Percentiles rank a stretch among this genome's conserved stretches.
These are phyloP conservation scores for Oemleria cerasiformis DNA, from an alignment of 306 rosid species.

Conservation along the genomic window DNA sequence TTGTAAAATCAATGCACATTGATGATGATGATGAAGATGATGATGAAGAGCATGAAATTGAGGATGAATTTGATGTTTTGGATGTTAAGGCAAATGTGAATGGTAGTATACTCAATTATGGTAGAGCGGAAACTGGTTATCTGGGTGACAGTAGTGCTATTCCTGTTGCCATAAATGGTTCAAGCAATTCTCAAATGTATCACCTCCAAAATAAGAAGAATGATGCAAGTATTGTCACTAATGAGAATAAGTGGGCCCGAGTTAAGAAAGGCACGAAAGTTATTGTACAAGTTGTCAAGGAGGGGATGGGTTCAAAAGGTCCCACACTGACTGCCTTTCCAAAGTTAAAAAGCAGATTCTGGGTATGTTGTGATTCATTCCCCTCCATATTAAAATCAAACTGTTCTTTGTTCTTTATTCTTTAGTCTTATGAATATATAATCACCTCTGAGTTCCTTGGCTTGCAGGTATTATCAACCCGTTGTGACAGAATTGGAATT, in stretches of 20 bases:
- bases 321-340: conserved; percentile 87
- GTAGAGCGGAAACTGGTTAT: conserved; percentile 62
- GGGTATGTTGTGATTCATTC: conserved; percentile 51
- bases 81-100: conserved; percentile 55
- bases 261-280: conserved; percentile 90
- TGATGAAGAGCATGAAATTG: conserved; percentile 64
- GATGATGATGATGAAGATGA: conserved; percentile 62
- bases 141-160: conserved; percentile 40
- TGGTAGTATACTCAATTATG: conserved; percentile 54
- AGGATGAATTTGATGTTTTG: conserved; percentile 66
- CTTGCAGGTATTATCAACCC: conserved; percentile 65
- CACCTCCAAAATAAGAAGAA: conserved; percentile 47
- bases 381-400: background rate
- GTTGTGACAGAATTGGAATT: conserved; percentile 77
- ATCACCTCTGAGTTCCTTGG: conserved; percentile 29
- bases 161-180: conserved; percentile 44
- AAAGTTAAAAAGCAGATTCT: conserved; percentile 88
- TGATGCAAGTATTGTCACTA: conserved; percentile 21
- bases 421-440: conserved; percentile 17
- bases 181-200: conserved; percentile 42
- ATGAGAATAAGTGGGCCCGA: conserved; percentile 65
- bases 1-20: conserved; percentile 41
- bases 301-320: conserved; percentile 89
- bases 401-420: background rate
- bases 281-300: conserved; percentile 94